These are phyloP conservation scores for Crataegus laevigata DNA, from an alignment of 306 rosid species.

Conservation along the genomic window DNA sequence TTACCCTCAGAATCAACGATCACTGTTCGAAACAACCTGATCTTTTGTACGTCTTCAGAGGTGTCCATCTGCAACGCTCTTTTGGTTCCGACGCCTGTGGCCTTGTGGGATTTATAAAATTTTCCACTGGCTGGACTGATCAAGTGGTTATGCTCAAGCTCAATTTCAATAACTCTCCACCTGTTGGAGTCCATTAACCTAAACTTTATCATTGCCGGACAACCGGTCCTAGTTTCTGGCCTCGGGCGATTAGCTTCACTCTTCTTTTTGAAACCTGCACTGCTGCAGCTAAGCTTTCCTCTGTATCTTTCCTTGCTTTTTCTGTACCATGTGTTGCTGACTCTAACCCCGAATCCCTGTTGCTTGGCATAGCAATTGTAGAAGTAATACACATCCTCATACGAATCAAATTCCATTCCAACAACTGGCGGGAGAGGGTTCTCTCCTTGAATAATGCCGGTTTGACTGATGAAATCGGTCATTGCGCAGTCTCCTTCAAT, in stretches of 20 bases:
- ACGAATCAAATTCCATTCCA: conserved; percentile 75
- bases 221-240: conserved; percentile 76
- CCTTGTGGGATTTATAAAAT: conserved; percentile 64
- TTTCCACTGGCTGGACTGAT: conserved; percentile 51
- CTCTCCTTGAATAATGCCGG: conserved; percentile 43
- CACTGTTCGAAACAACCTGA: conserved; percentile 49
- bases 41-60: conserved; percentile 44
- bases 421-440: conserved; percentile 59
- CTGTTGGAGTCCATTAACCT: conserved; percentile 63
- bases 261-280: conserved; percentile 73
- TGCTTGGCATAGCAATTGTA: conserved; percentile 73
- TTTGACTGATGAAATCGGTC: conserved; percentile 41
- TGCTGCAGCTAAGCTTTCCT: conserved; percentile 79
- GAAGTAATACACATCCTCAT: conserved; percentile 66
- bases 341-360: conserved; percentile 73
- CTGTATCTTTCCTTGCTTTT: conserved; percentile 69
- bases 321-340: conserved; percentile 70
- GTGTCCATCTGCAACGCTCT: conserved; percentile 44
- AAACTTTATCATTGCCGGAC: conserved; percentile 79
- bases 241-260: conserved; percentile 73
- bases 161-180: conserved; percentile 77
- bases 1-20: conserved; percentile 39
- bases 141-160: conserved; percentile 78
- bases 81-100: conserved; percentile 43
- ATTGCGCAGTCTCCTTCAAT: conserved; percentile 48